Evolutionary conservation across 73 alveolate genomes (phyloP).

Genomic region (Paramecium sonneborni): DNA sequence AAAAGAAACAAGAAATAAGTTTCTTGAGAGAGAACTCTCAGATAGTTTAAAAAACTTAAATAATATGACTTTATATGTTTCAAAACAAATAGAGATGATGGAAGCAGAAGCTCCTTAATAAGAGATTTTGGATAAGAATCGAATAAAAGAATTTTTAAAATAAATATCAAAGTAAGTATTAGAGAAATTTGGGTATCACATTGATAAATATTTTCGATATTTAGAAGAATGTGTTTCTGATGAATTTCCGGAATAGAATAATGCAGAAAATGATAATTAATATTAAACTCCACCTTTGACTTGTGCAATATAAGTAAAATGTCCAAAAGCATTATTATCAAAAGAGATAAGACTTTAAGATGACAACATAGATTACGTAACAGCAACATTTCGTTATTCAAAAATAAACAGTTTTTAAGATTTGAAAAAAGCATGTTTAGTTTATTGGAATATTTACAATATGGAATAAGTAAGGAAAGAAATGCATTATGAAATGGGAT

Average conservation of each 20-base stretch:
- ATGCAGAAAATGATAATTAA: background rate
- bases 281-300: conserved; percentile 25
- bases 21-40: background rate
- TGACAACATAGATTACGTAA: conserved; percentile 8
- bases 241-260: background rate
- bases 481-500: background rate
- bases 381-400: background rate
- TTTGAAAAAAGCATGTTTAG: background rate
- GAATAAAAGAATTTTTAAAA: background rate
- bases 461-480: background rate
- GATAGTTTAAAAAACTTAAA: background rate
- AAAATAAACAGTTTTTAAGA: background rate
- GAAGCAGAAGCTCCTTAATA: background rate
- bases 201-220: conserved; percentile 8
- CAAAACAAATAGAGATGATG: too few species aligned
- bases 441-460: background rate
- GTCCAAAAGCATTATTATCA: background rate
- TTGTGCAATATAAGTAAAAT: conserved; percentile 40
- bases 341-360: background rate
- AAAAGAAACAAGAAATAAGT: background rate
- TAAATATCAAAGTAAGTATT: background rate
- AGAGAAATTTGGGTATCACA: conserved; percentile 35
- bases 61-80: background rate
- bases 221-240: background rate
- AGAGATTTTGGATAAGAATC: background rate